These are phyloP conservation scores for Sideroxylon spinosum DNA, from an alignment of 179 eudicot species.

Conservation along the genomic window DNA sequence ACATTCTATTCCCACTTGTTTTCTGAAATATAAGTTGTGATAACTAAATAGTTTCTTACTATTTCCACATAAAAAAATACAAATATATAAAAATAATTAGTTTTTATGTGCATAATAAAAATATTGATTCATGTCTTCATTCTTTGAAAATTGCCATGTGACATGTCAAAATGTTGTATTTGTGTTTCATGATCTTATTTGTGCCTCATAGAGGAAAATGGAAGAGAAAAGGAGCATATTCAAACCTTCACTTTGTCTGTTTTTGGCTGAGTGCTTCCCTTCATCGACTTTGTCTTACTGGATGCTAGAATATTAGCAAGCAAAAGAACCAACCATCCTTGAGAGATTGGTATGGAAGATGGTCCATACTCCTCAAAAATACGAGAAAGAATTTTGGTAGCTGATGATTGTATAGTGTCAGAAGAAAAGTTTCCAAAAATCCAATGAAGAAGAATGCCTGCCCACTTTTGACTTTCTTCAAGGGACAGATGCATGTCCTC, in stretches of 20 bases:
- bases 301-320: slow-evolving; percentile 62
- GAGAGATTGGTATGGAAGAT: slow-evolving; percentile 77
- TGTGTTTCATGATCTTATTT: too few relatives aligned
- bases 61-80: too few relatives aligned
- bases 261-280: slow-evolving; percentile 58
- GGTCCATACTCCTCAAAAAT: slow-evolving; percentile 92
- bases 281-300: slow-evolving; percentile 43
- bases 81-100: too few relatives aligned
- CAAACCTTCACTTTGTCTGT: slow-evolving; percentile 85
- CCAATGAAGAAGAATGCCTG: slow-evolving; percentile 79
- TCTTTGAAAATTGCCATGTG: too few relatives aligned
- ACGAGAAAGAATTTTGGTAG: slow-evolving; percentile 63
- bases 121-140: too few relatives aligned
- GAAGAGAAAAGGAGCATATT: slow-evolving; percentile 1
- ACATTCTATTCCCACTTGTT: too few relatives aligned
- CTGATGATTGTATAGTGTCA: slow-evolving; percentile 60
- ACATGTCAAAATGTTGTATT: too few relatives aligned
- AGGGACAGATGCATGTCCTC: slow-evolving; percentile 66
- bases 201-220: too few relatives aligned
- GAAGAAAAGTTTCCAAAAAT: slow-evolving; percentile 65
- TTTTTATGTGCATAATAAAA: too few relatives aligned
- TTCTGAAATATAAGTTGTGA: too few relatives aligned
- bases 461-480: slow-evolving; percentile 95
- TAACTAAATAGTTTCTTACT: too few relatives aligned
- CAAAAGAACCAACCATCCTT: slow-evolving; percentile 85